These are phyloP conservation scores for Berberis thunbergii DNA, from an alignment of 164 flowering plant genomes.

Conservation along the genomic window DNA sequence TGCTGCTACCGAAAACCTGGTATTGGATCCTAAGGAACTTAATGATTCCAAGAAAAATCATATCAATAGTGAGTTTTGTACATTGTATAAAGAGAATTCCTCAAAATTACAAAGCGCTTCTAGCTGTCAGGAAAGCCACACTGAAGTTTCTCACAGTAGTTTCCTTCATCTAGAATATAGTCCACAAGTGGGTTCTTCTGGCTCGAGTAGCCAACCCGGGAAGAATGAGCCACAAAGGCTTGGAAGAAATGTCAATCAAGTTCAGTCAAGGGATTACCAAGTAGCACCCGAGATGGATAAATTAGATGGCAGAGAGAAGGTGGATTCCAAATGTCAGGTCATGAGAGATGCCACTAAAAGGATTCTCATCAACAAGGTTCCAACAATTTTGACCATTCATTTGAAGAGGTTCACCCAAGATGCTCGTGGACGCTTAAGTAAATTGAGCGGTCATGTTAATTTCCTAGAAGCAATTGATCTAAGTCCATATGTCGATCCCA, in stretches of 20 bases:
- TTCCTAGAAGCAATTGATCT: slow-evolving; percentile 67
- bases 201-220: slow-evolving; percentile 17
- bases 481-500: slow-evolving; percentile 66
- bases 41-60: too few relatives aligned
- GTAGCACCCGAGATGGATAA: slow-evolving; percentile 13
- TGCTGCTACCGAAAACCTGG: slow-evolving; percentile 2
- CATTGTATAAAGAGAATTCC: too few relatives aligned
- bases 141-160: too few relatives aligned
- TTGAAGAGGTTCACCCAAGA: slow-evolving; percentile 94
- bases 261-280: slow-evolving; percentile 8
- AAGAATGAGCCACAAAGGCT: slow-evolving; percentile 15
- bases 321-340: slow-evolving; percentile 33
- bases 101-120: too few relatives aligned
- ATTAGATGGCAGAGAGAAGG: slow-evolving; percentile 32
- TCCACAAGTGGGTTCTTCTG: slow-evolving; percentile 13
- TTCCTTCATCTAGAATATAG: slow-evolving; percentile 5
- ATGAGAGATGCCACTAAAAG: slow-evolving; percentile 87
- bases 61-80: too few relatives aligned
- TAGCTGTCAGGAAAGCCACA: too few relatives aligned
- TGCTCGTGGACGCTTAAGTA: slow-evolving; percentile 83
- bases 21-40: too few relatives aligned
- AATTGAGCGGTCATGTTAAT: slow-evolving; percentile 75
- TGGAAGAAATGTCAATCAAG: slow-evolving; percentile 12
- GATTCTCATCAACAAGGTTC: slow-evolving; percentile 60
- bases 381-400: slow-evolving; percentile 80